Base-by-base conservation (phyloP, 225 moss, liverwort and hornwort species). In the Sphagnum tenellum region DNA sequence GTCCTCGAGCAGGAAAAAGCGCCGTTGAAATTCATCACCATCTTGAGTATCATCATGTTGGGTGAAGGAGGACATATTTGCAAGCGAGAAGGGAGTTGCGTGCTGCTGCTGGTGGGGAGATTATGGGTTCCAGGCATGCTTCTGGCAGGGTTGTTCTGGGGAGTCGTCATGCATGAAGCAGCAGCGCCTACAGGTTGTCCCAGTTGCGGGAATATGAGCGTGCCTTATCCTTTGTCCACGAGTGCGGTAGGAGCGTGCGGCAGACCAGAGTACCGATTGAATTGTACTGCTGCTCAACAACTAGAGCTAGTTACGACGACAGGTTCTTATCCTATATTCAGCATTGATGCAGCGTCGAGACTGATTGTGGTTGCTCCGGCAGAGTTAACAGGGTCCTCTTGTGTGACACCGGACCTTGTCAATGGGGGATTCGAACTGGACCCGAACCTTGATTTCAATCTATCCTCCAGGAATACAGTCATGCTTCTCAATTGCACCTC, bases 401-500 rank as follows among this genome's bases (percentile, higher is more conserved):
- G 60, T 61, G 29, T 46, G 11, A 9, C 60, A 44, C 13, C 60
- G 60, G 60, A 61, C 46, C 13, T 61, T 44, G 44, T 29, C 3
- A 44, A 5, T 44, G 60, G 60, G 29, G 60, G 60, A 5, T 13
- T 61, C 9, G 2, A 9, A 9, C 3, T 61, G 29, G 12, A 61
- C 13, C 44, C 9, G 9, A 46, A 9, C 13, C 4, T 46, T 46
- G 11, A 9, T 8, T 61, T 61, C 13, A 4, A 6, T 9, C 9
- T 61, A 3, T 9, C 60, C 8, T 8, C 11, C 46, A 4, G 44
- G 3, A 61, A 61, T 13, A 61, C 60, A 9, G 0, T 61, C 13
- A 44, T 61, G 44, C 60, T 61, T 44, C 60, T 61, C 60, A 61
- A 61, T 46, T 61, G 60, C 60, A 5, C 60, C 3, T 5, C 29